Base-by-base conservation (phyloP, 345 rosid species). In the Eucalyptus pauciflora region DNA sequence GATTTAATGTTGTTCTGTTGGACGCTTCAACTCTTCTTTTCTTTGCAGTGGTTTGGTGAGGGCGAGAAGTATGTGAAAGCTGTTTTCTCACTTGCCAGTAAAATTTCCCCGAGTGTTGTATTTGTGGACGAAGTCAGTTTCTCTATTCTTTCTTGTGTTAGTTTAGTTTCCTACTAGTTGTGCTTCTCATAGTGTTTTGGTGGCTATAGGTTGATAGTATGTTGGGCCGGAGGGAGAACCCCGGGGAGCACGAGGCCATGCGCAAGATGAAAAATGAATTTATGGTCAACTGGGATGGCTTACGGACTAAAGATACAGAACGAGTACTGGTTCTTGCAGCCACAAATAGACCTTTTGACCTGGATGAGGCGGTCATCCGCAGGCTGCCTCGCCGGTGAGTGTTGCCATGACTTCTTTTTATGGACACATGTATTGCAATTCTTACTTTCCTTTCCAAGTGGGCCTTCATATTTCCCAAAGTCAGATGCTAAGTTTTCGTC, bases 301-400 rank as follows among this genome's bases (percentile, higher is more conserved):
- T 95, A 85, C 92, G 95, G 88, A 95, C 99, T 22, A 95, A 96
- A 92, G 99, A 96, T 76, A 94, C 95, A 17, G 98, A 97, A 90
- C 91, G 98, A 27, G 96, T 97, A 89, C 94, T 97, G 89, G 99
- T 97, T 50, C 98, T 96, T 90, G 99, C 97, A 86, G 99, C 99
- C 90, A 97, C 99, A 80, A 97, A 96, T 90, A 92, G 99, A 90
- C 98, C 99, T 76, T 97, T 94, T 92, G 99, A 97, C 93, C 97
- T 97, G 89, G 99, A 97, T 90, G 99, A 97, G 93, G 99, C 99
- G 86, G 99, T 96, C 90, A 96, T 96, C 88, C 95, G 99, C 91
- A 94, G 99, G 92, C 90, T 97, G 46, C 98, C 98, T 33, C 89
- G 91, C 43, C 86, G 90, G 91, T 90, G 76, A 69, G 69, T 87